phyloP scores from a whole-genome alignment of 805 yeast species.

The Wickerhamiella sergipiensis region DNA sequence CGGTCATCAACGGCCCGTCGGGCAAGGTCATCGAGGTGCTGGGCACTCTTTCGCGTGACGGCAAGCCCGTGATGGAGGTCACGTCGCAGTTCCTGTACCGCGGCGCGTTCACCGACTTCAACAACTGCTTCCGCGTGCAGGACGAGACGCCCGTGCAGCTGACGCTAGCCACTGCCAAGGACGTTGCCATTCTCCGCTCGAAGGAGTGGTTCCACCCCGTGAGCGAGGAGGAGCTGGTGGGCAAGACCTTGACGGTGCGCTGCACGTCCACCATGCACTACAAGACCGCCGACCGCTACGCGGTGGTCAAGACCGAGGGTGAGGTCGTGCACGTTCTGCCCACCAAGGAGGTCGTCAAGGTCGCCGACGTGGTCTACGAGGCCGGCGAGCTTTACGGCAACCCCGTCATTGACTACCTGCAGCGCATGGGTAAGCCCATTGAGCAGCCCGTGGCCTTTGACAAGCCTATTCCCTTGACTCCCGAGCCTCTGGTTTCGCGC shows the following conservation, averaged over 20 bases:
- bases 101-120: slow-evolving; percentile 77
- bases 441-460: slow-evolving; percentile 91
- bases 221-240: slow-evolving; percentile 54
- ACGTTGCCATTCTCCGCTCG: slow-evolving; percentile 81
- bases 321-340: slow-evolving; percentile 78
- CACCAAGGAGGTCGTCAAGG: slow-evolving; percentile 72
- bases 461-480: slow-evolving; percentile 71
- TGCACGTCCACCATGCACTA: slow-evolving; percentile 71
- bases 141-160: slow-evolving; percentile 81
- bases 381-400: slow-evolving; percentile 93
- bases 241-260: slow-evolving; percentile 77
- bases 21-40: slow-evolving; percentile 95
- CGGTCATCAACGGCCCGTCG: slow-evolving; percentile 79
- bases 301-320: slow-evolving; percentile 75
- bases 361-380: slow-evolving; percentile 73
- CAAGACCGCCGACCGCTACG: slow-evolving; percentile 61
- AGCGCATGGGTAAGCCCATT: slow-evolving; percentile 81
- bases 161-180: slow-evolving; percentile 59
- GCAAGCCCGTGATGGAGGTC: slow-evolving; percentile 79
- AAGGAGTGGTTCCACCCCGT: slow-evolving; percentile 95
- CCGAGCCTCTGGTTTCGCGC: slow-evolving; percentile 33
- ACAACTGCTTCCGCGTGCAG: slow-evolving; percentile 81
- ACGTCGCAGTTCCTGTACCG: slow-evolving; percentile 92
- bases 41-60: slow-evolving; percentile 71
- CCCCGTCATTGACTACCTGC: slow-evolving; percentile 89